phyloP scores from a whole-genome alignment of 805 yeast species.

The Cyberlindnera saturnus region DNA sequence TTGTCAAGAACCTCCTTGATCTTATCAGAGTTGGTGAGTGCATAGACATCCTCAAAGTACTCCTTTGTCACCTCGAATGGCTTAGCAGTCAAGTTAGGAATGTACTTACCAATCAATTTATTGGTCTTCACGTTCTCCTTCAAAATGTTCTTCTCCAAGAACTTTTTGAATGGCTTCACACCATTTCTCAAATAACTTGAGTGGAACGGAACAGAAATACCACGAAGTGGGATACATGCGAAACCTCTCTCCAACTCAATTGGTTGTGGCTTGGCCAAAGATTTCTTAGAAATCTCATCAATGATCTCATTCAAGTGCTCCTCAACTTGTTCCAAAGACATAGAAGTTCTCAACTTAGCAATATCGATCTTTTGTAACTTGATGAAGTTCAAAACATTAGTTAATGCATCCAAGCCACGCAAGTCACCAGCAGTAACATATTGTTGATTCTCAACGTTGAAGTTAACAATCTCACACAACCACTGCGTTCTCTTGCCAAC shows the following conservation, averaged over 20 bases:
- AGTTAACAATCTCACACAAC: constrained; percentile 97
- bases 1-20: constrained; percentile 85
- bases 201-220: constrained; percentile 99
- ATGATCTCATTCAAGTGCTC: constrained; percentile 86
- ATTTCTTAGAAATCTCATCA: constrained; percentile 74
- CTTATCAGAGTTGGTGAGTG: constrained; percentile 85
- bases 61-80: constrained; percentile 95
- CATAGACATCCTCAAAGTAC: constrained; percentile 93
- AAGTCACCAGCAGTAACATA: constrained; percentile 99
- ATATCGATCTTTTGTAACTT: constrained; percentile 93
- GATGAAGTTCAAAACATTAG: constrained; percentile 88
- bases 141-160: constrained; percentile 92
- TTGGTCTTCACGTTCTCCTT: constrained; percentile 94
- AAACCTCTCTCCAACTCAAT: constrained; percentile 96
- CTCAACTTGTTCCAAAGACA: constrained; percentile 83
- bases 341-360: constrained; percentile 73
- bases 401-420: constrained; percentile 87
- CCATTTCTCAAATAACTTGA: constrained; percentile 97
- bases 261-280: constrained; percentile 90
- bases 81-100: constrained; percentile 97
- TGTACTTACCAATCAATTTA: constrained; percentile 88
- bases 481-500: constrained; percentile 80
- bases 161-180: constrained; percentile 97
- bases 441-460: constrained; percentile 96
- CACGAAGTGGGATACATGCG: constrained; percentile 96